Percentiles rank a stretch among this genome's conserved stretches.
phyloP scores from a whole-genome alignment of 225 moss, liverwort and hornwort species.

The Physcomitrium patens region DNA sequence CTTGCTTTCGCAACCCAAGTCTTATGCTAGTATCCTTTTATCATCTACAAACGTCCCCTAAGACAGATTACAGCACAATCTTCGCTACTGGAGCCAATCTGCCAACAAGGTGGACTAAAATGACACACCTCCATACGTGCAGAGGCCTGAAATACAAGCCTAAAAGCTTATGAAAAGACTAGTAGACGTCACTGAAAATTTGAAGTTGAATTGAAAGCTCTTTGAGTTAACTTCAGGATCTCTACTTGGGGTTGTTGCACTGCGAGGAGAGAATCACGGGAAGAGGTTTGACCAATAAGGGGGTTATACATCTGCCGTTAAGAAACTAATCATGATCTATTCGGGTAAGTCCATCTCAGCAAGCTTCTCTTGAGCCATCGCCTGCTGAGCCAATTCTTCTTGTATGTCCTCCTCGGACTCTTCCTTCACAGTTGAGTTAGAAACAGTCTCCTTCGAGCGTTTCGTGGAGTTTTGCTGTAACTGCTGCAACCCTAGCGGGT shows the following conservation, averaged over 20 bases:
- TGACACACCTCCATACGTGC: neutral
- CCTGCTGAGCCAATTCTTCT: constrained; percentile 25
- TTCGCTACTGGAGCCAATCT: constrained; percentile 16
- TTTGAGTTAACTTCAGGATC: neutral
- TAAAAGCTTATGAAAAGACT: constrained; percentile 1
- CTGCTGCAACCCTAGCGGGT: constrained; percentile 46
- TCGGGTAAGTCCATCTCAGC: constrained; percentile 31
- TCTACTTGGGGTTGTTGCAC: neutral
- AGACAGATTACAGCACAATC: constrained; percentile 5
- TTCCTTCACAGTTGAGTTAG: constrained; percentile 3
- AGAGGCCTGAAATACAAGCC: neutral
- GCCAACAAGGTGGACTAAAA: neutral
- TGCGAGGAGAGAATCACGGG: neutral
- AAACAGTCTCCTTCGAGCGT: neutral
- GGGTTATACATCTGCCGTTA: neutral
- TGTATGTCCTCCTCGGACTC: constrained; percentile 24
- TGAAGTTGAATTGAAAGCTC: neutral
- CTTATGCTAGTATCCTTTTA: neutral
- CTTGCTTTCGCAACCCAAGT: constrained; percentile 8
- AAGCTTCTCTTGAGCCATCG: constrained; percentile 25
- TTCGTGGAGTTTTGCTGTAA: constrained; percentile 12
- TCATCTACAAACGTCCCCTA: neutral
- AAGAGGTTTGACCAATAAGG: neutral
- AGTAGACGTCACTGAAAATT: neutral
- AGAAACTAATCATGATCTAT: constrained; percentile 23